Evolutionary conservation across 148 eudicot species (phyloP).

Genomic region (Cornus controversa): DNA sequence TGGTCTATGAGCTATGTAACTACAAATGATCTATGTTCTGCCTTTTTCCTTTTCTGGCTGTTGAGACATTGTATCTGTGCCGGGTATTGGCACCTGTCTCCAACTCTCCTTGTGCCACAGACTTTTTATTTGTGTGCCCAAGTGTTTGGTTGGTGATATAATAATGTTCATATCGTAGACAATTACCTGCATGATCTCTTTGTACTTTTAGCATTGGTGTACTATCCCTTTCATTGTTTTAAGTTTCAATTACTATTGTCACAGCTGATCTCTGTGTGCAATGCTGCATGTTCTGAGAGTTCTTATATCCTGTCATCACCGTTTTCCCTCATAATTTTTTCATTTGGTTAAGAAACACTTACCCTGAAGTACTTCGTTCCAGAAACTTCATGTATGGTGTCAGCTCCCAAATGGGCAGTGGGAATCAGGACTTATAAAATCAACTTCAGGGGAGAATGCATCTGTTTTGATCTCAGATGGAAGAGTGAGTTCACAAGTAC

Average conservation of each 20-base stretch:
- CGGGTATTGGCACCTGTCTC: background rate
- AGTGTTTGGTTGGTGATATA: background rate
- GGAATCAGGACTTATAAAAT: slow-evolving; percentile 71
- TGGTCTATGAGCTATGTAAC: background rate
- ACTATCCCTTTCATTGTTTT: background rate
- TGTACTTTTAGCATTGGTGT: background rate
- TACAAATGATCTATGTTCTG: background rate
- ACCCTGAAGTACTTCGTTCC: slow-evolving; percentile 27
- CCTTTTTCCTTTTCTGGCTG: background rate
- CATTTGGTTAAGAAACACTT: slow-evolving; percentile 13
- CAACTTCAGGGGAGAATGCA: slow-evolving; percentile 67
- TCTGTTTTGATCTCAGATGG: slow-evolving; percentile 57
- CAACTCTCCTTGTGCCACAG: background rate
- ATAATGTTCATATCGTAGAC: background rate
- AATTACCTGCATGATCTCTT: background rate
- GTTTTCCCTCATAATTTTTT: background rate
- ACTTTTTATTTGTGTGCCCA: background rate
- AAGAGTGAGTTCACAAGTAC: slow-evolving; percentile 57
- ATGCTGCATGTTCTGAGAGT: background rate
- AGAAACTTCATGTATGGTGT: slow-evolving; percentile 94
- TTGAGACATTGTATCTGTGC: background rate
- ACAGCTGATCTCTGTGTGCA: background rate
- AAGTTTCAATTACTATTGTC: background rate
- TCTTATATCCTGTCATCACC: background rate
- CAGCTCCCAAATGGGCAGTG: slow-evolving; percentile 58